Evolutionary conservation across 768 basidiomycete species (phyloP), one percentile per base, ranked within the genome.

Genomic region (Mycena rebaudengoi): DNA sequence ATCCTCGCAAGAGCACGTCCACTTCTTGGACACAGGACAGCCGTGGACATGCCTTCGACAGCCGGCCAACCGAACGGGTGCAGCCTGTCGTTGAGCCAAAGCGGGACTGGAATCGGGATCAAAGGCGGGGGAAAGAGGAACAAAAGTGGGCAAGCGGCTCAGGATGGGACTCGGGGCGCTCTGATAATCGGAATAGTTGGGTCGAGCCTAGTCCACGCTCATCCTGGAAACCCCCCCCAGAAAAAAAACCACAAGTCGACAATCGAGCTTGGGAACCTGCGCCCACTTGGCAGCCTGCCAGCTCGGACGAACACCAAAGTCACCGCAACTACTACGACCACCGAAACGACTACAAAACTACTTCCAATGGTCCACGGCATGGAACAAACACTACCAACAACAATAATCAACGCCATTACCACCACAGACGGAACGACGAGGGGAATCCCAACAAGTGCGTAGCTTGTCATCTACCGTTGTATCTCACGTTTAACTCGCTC

Each of bases 191-290:
- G 35, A 26, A 20, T 41, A 26, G 16, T 7, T 50, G 25, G 32
- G 54, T 23, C 13, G 51, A 78, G 78, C 51, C 56, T 7, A 4
- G 41, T 44, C 39, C 40, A 21, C 55, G 23, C 21, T 43, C 41
- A 12, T 23, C 41, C 5, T 64, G 56, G 56, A 52, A 45, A 28
- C 18, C 48, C 21, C 10, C 59, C 69, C n/a, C 65, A 65, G 44
- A 75, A 77, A 71, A 77, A 77, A 59, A 70, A n/a, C 55, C 53
- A 25, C 67, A 68, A 14, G 37, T 71, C 20, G 84, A 85, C 71
- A 86, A 89, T 52, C 85, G 91, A 50, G 78, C 86, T 60, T 92
- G 91, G 91, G 89, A 91, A 67, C 90, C 91, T 60, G 88, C 88
- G 35, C 84, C 88, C 25, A 82, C 84, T 6, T 92, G 91, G 91